These are phyloP conservation scores for Hevea brasiliensis DNA, from an alignment of 345 rosid genomes.

Conservation along the genomic window DNA sequence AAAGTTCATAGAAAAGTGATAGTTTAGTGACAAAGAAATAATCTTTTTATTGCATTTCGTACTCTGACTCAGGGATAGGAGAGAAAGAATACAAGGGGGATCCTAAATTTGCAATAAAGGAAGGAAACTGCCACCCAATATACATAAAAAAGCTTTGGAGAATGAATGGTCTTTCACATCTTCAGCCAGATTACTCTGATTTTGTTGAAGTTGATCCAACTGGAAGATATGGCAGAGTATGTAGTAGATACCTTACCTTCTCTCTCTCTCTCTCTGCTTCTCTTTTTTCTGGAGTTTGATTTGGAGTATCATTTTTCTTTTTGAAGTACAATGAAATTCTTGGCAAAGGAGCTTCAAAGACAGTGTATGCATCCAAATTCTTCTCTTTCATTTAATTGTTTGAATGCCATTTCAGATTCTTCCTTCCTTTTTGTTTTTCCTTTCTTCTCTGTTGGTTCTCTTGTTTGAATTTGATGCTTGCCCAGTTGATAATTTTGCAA, in stretches of 20 bases:
- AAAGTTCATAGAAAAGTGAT: not conserved
- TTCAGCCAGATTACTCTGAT: constrained; percentile 54
- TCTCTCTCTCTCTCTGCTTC: constrained; percentile 2
- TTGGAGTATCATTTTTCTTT: not conserved
- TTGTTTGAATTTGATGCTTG: constrained; percentile 11
- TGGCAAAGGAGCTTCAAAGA: constrained; percentile 98
- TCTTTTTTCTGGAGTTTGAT: constrained; percentile 11
- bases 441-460: not conserved
- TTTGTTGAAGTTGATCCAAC: constrained; percentile 97
- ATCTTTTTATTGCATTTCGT: constrained; percentile 2
- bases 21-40: not conserved
- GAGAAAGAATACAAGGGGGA: constrained; percentile 1
- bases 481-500: constrained; percentile 2
- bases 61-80: not conserved
- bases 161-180: constrained; percentile 64
- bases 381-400: constrained; percentile 8
- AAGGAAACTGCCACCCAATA: not conserved
- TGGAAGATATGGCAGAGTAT: constrained; percentile 97
- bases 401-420: constrained; percentile 18
- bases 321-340: constrained; percentile 86
- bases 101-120: constrained; percentile 9
- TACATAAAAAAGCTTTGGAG: constrained; percentile 17
- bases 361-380: constrained; percentile 61
- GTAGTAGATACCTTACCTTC: constrained; percentile 2
- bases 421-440: not conserved